Base-by-base conservation (phyloP, 2,329 filamentous ascomycete species). In the Hypocrella siamensis region DNA sequence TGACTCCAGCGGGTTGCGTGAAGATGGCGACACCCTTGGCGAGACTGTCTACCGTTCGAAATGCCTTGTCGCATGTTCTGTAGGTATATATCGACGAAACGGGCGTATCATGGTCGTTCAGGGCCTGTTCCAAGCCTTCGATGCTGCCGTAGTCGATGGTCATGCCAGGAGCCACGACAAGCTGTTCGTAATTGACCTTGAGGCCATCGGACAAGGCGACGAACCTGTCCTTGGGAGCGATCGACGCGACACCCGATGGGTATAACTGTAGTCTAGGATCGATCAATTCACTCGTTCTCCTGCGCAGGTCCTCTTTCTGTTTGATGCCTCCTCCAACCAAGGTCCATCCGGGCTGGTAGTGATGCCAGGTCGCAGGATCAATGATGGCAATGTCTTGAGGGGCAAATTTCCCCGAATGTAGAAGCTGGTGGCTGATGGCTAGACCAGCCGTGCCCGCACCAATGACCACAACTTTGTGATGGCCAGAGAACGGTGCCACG, bases 321-420 rank as follows among this genome's bases (percentile, higher is more conserved):
- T 78, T 78, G 25, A 79, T 58, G 4, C 75, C 75, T 25, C 69
- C 73, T 27, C 74, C 75, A 3, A 79, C 75, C 1, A 79, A 58
- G 2, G 75, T 79, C 74, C 74, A 79, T 33, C 75, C 75, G 1
- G 75, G 72, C 48, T 79, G 75, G 47, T 78, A 79, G 53, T 79
- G 62, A 45, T 79, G 74, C 60, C 63, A 74, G 40, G 54, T 46
- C 1, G 74, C 62, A 0, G 75, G 75, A 39, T 79, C 75, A 27
- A 79, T 53, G 17, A 79, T 43, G 18, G 75, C 74, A 37, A 79
- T 75, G 37, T 79, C 75, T 19, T 71, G 58, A 27, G 60, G 53
- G 0, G 49, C 40, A 43, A 77, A 78, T 17, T 61, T 61, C 27
- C 70, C 71, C 1, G 61, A 58, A 2, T 63, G 63, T 4, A 79